These are phyloP conservation scores for Lipomyces sp. DNA, from an alignment of 805 yeast genomes.

Conservation along the genomic window DNA sequence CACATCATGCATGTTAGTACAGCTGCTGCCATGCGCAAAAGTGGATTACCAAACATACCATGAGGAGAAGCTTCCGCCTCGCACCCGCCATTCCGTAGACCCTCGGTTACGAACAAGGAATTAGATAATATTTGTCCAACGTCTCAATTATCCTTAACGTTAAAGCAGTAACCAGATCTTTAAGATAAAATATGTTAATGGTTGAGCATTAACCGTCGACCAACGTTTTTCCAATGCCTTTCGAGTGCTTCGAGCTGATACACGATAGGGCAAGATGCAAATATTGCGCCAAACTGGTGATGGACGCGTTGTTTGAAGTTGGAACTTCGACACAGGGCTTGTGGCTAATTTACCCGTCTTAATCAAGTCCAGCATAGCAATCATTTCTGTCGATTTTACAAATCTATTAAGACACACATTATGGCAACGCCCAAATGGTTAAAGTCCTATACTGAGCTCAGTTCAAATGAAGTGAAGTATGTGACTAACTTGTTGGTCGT, in stretches of 20 bases:
- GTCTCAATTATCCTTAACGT: background rate
- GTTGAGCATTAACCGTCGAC: background rate
- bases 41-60: slow-evolving; percentile 47
- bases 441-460: slow-evolving; percentile 11
- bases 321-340: background rate
- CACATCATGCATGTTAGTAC: background rate
- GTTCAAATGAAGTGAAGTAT: slow-evolving; percentile 23
- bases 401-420: background rate
- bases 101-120: background rate
- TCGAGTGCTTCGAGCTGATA: too few relatives aligned
- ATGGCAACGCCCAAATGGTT: slow-evolving; percentile 24
- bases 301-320: too few relatives aligned
- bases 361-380: too few relatives aligned
- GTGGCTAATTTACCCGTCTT: background rate
- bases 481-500: background rate
- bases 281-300: background rate
- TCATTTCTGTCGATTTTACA: background rate
- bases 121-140: background rate
- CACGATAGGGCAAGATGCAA: background rate
- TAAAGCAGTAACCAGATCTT: background rate
- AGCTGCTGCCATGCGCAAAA: background rate
- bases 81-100: slow-evolving; percentile 35
- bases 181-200: background rate
- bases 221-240: background rate
- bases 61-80: slow-evolving; percentile 65